A percentile compares a stretch with the other conserved stretches of the same genome.
Evolutionary conservation across 805 yeast species (phyloP).

Genomic region (Wilhelminamyces savonicus): DNA sequence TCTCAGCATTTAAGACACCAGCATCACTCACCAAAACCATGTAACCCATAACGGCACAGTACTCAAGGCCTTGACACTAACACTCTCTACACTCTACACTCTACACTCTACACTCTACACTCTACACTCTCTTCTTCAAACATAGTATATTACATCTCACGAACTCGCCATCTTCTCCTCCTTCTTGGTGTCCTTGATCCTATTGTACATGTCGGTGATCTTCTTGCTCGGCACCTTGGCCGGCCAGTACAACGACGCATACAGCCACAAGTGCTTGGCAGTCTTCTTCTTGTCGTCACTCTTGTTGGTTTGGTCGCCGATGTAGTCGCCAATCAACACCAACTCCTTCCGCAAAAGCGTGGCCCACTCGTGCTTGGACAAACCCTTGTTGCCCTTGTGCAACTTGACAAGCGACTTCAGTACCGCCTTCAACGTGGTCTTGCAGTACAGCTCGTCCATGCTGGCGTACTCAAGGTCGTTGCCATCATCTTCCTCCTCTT

Average conservation of each 20-base stretch:
- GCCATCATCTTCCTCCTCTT: conserved; percentile 18
- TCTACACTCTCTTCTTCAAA: too few species aligned
- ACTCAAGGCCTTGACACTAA: too few species aligned
- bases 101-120: too few species aligned
- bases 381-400: conserved; percentile 65
- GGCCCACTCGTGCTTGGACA: conserved; percentile 76
- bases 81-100: too few species aligned
- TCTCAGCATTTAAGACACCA: too few species aligned
- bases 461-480: conserved; percentile 54
- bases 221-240: conserved; percentile 69
- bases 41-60: too few species aligned
- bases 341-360: conserved; percentile 61
- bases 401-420: conserved; percentile 59
- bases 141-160: too few species aligned
- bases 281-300: conserved; percentile 34
- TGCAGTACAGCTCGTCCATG: conserved; percentile 72
- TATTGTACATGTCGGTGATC: conserved; percentile 70
- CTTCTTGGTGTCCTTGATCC: conserved; percentile 29
- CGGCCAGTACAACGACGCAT: conserved; percentile 85
- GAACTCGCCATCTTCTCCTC: background rate
- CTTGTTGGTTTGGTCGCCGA: conserved; percentile 17
- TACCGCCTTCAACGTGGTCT: conserved; percentile 56
- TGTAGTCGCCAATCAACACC: conserved; percentile 68
- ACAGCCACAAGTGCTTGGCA: conserved; percentile 74
- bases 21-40: too few species aligned